Conservation (phyloP, 192 early-diverging fungal genomes). For the Spinellus fusiger region DNA sequence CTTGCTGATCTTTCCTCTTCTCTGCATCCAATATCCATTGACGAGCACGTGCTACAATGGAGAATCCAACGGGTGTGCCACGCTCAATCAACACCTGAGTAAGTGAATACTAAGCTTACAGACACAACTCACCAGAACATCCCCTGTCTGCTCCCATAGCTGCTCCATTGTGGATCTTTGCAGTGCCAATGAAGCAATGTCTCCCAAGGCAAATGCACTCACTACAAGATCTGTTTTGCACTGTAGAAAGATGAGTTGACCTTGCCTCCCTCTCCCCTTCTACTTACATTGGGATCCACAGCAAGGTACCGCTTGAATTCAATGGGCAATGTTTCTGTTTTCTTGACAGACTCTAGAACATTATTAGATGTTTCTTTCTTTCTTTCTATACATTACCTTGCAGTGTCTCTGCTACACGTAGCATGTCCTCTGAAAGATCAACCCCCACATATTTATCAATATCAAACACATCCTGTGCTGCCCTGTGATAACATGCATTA, state of each 20-base stretch:
- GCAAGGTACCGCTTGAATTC: conserved; percentile 61
- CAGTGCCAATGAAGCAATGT: conserved; percentile 60
- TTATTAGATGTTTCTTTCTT: background rate
- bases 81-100: conserved; percentile 69
- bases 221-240: conserved; percentile 63
- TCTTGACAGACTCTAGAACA: background rate
- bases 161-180: conserved; percentile 60
- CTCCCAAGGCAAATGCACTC: conserved; percentile 65
- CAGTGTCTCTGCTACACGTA: conserved; percentile 57
- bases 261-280: background rate
- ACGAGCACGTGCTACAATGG: conserved; percentile 61
- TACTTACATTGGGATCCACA: conserved; percentile 36
- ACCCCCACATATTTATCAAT: conserved; percentile 54
- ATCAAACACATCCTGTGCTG: conserved; percentile 52
- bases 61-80: conserved; percentile 68
- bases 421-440: conserved; percentile 75
- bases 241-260: conserved; percentile 2
- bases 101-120: background rate
- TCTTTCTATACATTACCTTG: conserved; percentile 14
- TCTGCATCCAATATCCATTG: conserved; percentile 50
- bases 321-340: conserved; percentile 4
- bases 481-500: conserved; percentile 37
- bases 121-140: conserved; percentile 51
- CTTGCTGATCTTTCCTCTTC: conserved; percentile 19
- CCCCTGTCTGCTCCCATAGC: conserved; percentile 74